Conservation (phyloP, 1,139 yeast genomes). For the Geotrichum phurueaensis region DNA sequence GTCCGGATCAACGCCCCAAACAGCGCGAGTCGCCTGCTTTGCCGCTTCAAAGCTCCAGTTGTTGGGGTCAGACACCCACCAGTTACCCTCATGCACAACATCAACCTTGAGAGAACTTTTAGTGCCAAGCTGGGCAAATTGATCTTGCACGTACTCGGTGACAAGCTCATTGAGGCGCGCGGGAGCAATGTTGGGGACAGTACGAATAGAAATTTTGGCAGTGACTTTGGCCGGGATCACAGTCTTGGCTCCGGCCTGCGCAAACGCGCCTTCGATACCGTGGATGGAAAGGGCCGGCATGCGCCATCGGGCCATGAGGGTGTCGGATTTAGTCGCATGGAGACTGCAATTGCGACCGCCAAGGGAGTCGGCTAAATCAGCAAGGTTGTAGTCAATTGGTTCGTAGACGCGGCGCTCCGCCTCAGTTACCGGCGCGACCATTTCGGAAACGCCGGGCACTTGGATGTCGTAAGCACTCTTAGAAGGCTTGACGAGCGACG, state of each 20-base stretch:
- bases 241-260: conserved; percentile 92
- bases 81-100: conserved; percentile 86
- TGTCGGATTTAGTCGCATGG: conserved; percentile 66
- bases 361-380: conserved; percentile 78
- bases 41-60: conserved; percentile 94
- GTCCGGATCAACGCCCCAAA: conserved; percentile 93
- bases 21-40: conserved; percentile 83
- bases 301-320: conserved; percentile 96
- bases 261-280: conserved; percentile 97
- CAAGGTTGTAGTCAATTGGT: conserved; percentile 73
- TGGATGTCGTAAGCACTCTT: conserved; percentile 74
- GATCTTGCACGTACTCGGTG: conserved; percentile 56
- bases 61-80: conserved; percentile 94
- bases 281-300: conserved; percentile 92
- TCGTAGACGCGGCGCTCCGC: conserved; percentile 74
- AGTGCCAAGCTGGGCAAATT: conserved; percentile 61
- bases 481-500: conserved; percentile 55
- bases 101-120: conserved; percentile 69
- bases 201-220: conserved; percentile 94
- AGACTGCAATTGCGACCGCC: conserved; percentile 73
- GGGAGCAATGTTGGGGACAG: conserved; percentile 87
- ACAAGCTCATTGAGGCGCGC: conserved; percentile 72
- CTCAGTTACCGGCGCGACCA: conserved; percentile 87
- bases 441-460: conserved; percentile 82
- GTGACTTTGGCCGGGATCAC: conserved; percentile 92